A percentile compares a stretch with the other conserved stretches of the same genome.
Conservation (phyloP, 2,329 filamentous ascomycete species). For the Shiraia sp. region DNA sequence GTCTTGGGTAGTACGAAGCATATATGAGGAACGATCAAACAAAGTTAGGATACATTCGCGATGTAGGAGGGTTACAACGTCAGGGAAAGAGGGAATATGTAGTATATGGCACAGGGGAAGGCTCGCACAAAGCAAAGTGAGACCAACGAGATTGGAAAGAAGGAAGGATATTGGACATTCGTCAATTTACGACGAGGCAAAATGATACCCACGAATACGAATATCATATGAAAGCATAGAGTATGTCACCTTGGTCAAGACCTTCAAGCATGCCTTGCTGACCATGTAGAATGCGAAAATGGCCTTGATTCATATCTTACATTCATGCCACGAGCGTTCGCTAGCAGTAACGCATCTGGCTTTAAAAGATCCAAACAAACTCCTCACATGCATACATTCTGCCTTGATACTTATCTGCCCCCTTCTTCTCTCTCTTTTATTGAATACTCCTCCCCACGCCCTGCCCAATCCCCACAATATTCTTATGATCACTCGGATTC, state of each 20-base stretch:
- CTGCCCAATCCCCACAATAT: slow-evolving; percentile 44
- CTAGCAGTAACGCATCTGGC: not conserved
- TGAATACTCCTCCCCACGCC: slow-evolving; percentile 43
- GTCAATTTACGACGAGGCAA: not conserved
- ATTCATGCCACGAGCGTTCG: not conserved
- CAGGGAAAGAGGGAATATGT: too few relatives aligned
- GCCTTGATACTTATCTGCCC: slow-evolving; percentile 2
- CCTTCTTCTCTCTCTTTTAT: slow-evolving; percentile 14
- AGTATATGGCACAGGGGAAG: not conserved
- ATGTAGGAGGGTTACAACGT: not conserved
- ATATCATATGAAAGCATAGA: not conserved
- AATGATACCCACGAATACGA: slow-evolving; percentile 15
- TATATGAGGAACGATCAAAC: slow-evolving; percentile 18
- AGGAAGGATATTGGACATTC: not conserved
- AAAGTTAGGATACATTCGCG: not conserved
- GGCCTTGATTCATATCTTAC: not conserved
- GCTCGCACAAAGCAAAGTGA: not conserved
- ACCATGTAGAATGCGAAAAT: slow-evolving; percentile 2
- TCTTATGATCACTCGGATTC: slow-evolving; percentile 83
- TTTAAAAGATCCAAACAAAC: not conserved
- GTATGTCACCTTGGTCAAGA: slow-evolving; percentile 10
- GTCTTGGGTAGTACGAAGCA: slow-evolving; percentile 87
- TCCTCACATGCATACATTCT: not conserved
- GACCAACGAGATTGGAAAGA: not conserved
- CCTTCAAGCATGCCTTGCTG: not conserved